Percentiles rank a stretch among this genome's conserved stretches.
phyloP scores from a whole-genome alignment of 306 rosid species.

The Cucurbita moschata region DNA sequence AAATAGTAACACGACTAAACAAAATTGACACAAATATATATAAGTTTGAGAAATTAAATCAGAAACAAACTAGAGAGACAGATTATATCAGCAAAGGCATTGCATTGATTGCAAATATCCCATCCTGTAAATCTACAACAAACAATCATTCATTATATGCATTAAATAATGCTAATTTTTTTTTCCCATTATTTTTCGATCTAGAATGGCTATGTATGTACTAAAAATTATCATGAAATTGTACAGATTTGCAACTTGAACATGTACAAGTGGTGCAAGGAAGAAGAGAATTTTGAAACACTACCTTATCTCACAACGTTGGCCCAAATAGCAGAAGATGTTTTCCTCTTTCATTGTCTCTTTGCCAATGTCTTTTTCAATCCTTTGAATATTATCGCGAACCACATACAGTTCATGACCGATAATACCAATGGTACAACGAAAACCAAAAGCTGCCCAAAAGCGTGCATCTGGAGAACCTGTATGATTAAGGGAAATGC shows the following conservation, averaged over 20 bases:
- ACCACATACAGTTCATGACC: slow-evolving; percentile 88
- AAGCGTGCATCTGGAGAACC: slow-evolving; percentile 53
- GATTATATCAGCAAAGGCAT: neutral
- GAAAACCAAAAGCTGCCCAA: slow-evolving; percentile 44
- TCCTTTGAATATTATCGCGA: slow-evolving; percentile 66
- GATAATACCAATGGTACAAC: slow-evolving; percentile 53
- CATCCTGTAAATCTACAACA: neutral
- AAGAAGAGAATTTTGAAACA: neutral
- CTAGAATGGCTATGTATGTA: neutral
- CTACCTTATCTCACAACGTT: neutral
- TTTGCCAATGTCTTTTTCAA: slow-evolving; percentile 78
- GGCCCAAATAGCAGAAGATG: neutral
- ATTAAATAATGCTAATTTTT: neutral
- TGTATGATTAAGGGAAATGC: slow-evolving; percentile 18
- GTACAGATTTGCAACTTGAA: neutral
- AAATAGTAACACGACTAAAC: no score
- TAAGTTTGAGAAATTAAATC: no score
- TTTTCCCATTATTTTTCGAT: neutral
- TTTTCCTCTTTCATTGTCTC: slow-evolving; percentile 13
- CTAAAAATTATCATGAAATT: neutral
- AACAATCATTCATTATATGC: neutral
- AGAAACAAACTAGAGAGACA: neutral
- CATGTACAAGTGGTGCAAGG: neutral
- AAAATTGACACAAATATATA: no score
- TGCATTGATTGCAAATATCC: neutral